Conservation (phyloP, 805 yeast genomes). For the Myxozyma nipponensis region DNA sequence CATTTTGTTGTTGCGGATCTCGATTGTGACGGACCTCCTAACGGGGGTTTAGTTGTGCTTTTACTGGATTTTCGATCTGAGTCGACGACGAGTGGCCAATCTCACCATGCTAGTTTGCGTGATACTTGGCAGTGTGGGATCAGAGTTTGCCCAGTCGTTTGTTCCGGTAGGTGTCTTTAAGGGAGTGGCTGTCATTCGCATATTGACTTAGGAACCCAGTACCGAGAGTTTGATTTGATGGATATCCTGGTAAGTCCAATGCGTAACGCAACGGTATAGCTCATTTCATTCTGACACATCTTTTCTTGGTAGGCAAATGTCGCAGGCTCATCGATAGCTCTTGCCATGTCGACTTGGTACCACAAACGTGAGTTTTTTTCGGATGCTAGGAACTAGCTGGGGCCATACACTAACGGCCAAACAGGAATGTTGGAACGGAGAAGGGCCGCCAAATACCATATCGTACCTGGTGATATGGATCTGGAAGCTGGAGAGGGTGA, state of each 20-base stretch:
- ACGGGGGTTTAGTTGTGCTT: constrained; percentile 31
- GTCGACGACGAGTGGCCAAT: constrained; percentile 38
- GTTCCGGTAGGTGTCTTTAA: constrained; percentile 31
- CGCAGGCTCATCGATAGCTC: constrained; percentile 37
- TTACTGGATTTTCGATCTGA: constrained; percentile 43
- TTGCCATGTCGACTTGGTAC: constrained; percentile 35
- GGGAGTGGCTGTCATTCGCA: not conserved
- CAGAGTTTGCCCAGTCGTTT: constrained; percentile 40
- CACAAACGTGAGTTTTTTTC: constrained; percentile 37
- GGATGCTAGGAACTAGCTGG: not conserved
- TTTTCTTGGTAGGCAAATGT: constrained; percentile 36
- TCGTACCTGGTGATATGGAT: constrained; percentile 6
- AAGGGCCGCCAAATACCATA: constrained; percentile 26
- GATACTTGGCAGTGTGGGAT: constrained; percentile 39
- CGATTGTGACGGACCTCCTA: not conserved
- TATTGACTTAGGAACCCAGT: constrained; percentile 11
- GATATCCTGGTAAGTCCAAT: constrained; percentile 37
- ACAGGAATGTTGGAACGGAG: constrained; percentile 31
- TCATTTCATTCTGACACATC: too few species aligned
- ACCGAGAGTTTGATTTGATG: constrained; percentile 38
- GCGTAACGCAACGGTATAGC: too few species aligned
- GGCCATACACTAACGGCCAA: too few species aligned
- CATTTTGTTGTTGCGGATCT: not conserved
- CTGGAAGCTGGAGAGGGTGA: constrained; percentile 10
- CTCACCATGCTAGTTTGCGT: constrained; percentile 38